phyloP scores from a whole-genome alignment of 164 flowering plant species.

The Aristolochia contorta region DNA sequence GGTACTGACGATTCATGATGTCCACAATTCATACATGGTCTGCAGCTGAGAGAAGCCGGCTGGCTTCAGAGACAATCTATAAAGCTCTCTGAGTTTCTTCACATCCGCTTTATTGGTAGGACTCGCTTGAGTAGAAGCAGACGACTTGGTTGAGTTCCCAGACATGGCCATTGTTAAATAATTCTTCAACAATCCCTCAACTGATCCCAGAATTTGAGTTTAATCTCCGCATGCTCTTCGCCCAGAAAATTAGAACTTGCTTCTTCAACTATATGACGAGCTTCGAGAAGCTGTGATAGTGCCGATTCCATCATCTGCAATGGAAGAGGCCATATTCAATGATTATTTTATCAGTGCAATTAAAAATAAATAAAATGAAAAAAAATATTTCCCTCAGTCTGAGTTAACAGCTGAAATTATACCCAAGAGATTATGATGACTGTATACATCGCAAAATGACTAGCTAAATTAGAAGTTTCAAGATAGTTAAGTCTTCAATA shows the following conservation, averaged over 20 bases:
- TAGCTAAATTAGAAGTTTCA: no score
- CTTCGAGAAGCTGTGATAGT: slow-evolving; percentile 67
- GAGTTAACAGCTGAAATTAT: no score
- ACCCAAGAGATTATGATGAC: no score
- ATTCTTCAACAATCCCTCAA: slow-evolving; percentile 59
- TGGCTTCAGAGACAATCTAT: slow-evolving; percentile 65
- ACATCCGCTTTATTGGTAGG: slow-evolving; percentile 32
- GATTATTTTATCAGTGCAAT: background rate
- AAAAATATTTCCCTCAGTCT: no score
- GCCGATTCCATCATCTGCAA: slow-evolving; percentile 77
- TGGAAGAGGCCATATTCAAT: background rate
- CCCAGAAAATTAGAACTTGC: slow-evolving; percentile 8
- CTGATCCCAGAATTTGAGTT: slow-evolving; percentile 55
- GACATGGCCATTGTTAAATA: slow-evolving; percentile 47
- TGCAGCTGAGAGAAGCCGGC: slow-evolving; percentile 38
- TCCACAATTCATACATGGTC: slow-evolving; percentile 58
- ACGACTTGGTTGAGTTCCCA: slow-evolving; percentile 26
- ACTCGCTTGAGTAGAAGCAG: slow-evolving; percentile 17
- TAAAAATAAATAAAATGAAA: no score
- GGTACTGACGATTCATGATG: background rate
- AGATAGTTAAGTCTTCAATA: no score
- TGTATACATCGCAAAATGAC: no score
- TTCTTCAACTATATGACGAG: slow-evolving; percentile 36
- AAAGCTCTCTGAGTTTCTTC: slow-evolving; percentile 64
- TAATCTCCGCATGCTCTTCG: slow-evolving; percentile 22